Conservation (phyloP, 2,329 filamentous ascomycete genomes). For the Talaromyces sp. region DNA sequence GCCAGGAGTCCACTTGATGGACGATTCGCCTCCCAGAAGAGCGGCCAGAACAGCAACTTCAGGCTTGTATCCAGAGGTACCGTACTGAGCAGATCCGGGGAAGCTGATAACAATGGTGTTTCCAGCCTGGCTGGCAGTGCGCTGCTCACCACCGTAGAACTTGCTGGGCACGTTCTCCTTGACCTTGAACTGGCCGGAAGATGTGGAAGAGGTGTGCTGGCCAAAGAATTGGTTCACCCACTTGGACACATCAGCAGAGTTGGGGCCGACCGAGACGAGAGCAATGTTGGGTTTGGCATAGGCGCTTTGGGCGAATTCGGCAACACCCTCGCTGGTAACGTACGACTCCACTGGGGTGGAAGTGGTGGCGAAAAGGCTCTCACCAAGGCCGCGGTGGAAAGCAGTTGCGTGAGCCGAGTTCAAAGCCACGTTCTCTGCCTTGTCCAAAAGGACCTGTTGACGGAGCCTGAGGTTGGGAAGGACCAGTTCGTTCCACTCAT, state of each 20-base stretch:
- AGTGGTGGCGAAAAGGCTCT: slow-evolving; percentile 66
- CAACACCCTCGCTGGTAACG: slow-evolving; percentile 68
- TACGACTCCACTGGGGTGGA: slow-evolving; percentile 72
- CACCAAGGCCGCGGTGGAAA: slow-evolving; percentile 89
- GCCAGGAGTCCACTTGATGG: slow-evolving; percentile 91
- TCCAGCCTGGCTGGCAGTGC: slow-evolving; percentile 67
- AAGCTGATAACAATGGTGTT: slow-evolving; percentile 89
- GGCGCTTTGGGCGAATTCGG: slow-evolving; percentile 68
- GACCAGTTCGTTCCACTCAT: slow-evolving; percentile 88
- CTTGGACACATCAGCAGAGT: slow-evolving; percentile 69
- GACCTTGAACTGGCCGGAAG: slow-evolving; percentile 47
- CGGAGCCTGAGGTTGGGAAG: slow-evolving; percentile 68
- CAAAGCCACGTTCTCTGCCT: slow-evolving; percentile 65
- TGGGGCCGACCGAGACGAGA: slow-evolving; percentile 82
- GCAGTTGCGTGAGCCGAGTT: slow-evolving; percentile 81
- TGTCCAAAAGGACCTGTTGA: slow-evolving; percentile 65
- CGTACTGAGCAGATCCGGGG: slow-evolving; percentile 76
- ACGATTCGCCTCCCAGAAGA: slow-evolving; percentile 83
- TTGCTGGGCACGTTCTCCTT: slow-evolving; percentile 63
- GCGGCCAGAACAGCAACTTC: slow-evolving; percentile 82
- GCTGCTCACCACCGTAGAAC: slow-evolving; percentile 94
- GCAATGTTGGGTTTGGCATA: slow-evolving; percentile 90
- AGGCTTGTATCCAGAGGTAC: slow-evolving; percentile 71
- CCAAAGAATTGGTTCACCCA: slow-evolving; percentile 94
- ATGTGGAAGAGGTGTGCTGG: slow-evolving; percentile 51